Conservation (phyloP, 108 stramenopile genomes). For the Epipyxis sp. region DNA sequence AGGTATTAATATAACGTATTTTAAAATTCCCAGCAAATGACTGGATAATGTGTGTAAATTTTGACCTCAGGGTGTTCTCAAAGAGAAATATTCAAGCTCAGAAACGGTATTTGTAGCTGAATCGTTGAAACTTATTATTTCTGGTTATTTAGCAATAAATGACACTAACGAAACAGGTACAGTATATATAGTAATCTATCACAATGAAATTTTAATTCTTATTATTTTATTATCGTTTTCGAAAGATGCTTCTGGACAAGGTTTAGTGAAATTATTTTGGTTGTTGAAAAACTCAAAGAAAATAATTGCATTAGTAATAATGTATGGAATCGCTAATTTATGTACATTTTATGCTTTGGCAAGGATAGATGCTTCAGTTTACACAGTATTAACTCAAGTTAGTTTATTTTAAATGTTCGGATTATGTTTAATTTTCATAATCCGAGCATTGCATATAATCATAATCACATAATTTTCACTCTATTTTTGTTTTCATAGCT, state of each 20-base stretch:
- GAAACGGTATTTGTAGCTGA: constrained; percentile 47
- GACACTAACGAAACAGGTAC: constrained; percentile 12
- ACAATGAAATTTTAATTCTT: not conserved
- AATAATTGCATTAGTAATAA: constrained; percentile 74
- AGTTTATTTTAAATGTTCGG: too few relatives aligned
- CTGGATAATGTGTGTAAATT: not conserved
- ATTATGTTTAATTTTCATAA: too few relatives aligned
- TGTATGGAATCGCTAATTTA: constrained; percentile 86
- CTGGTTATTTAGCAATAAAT: constrained; percentile 32
- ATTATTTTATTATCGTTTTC: not conserved
- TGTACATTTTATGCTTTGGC: constrained; percentile 74
- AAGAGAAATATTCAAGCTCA: constrained; percentile 76
- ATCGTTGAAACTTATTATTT: constrained; percentile 41
- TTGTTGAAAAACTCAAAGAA: constrained; percentile 66
- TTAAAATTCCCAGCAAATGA: not conserved
- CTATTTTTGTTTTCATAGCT: too few relatives aligned
- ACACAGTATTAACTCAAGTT: too few relatives aligned
- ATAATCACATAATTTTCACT: too few relatives aligned
- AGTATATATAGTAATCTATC: too few relatives aligned
- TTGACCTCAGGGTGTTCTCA: not conserved
- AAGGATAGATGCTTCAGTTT: constrained; percentile 82
- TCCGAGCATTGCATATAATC: too few relatives aligned
- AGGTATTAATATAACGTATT: constrained; percentile 41
- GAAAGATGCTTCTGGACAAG: not conserved
- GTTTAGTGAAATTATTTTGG: constrained; percentile 37